phyloP scores from a whole-genome alignment of 176 grass and related monocot genomes.

The Pharus latifolius region DNA sequence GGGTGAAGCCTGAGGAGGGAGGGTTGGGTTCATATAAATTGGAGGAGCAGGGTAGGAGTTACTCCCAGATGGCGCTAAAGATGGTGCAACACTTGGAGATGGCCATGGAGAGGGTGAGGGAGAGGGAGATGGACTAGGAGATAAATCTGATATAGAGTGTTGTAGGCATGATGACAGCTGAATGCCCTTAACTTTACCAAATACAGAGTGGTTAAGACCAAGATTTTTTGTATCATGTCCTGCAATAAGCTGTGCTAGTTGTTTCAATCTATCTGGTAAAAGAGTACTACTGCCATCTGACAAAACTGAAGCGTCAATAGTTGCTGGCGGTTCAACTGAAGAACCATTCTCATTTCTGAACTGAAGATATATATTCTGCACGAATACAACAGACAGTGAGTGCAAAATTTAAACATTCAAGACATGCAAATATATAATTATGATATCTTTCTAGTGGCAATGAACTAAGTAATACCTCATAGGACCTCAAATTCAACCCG shows the following conservation, averaged over 20 bases:
- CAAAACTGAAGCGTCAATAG: slow-evolving; percentile 38
- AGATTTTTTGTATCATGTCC: slow-evolving; percentile 43
- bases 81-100: slow-evolving; percentile 8
- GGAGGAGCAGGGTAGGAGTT: slow-evolving; percentile 13
- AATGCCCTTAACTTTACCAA: slow-evolving; percentile 80
- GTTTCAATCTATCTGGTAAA: slow-evolving; percentile 69
- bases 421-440: not conserved
- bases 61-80: slow-evolving; percentile 17
- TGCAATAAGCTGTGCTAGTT: slow-evolving; percentile 62
- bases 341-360: slow-evolving; percentile 59
- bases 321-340: slow-evolving; percentile 45
- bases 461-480: slow-evolving; percentile 40
- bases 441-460: not conserved
- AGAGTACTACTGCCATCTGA: slow-evolving; percentile 52
- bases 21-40: not conserved
- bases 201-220: slow-evolving; percentile 77
- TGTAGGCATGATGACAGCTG: slow-evolving; percentile 63
- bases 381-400: not conserved
- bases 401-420: not conserved
- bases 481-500: slow-evolving; percentile 64
- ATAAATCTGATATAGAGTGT: slow-evolving; percentile 36
- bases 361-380: slow-evolving; percentile 64
- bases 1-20: slow-evolving; percentile 20
- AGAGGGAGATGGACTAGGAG: slow-evolving; percentile 60
- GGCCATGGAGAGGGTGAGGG: slow-evolving; percentile 11